These are phyloP conservation scores for Malassezia furfur DNA, from an alignment of 1,284 basidiomycete genomes.

Conservation along the genomic window DNA sequence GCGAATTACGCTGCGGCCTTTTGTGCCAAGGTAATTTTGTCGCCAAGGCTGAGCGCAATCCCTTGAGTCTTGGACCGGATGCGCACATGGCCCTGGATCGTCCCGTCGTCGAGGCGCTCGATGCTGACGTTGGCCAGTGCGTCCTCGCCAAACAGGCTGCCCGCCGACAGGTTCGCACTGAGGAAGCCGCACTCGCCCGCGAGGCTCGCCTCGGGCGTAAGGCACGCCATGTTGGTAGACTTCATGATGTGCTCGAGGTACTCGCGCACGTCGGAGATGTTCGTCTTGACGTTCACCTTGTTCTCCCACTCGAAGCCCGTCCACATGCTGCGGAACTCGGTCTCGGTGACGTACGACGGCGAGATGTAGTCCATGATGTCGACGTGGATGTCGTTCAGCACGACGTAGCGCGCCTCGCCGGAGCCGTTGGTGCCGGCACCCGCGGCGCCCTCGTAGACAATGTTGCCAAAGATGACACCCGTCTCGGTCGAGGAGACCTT, in stretches of 20 bases:
- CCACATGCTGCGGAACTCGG: constrained; percentile 79
- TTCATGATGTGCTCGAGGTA: constrained; percentile 69
- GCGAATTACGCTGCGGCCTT: constrained; percentile 4
- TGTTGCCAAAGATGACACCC: constrained; percentile 95
- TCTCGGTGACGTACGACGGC: constrained; percentile 88
- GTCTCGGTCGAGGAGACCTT: constrained; percentile 81
- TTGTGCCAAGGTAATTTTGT: constrained; percentile 57
- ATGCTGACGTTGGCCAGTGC: constrained; percentile 91
- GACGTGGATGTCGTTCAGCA: constrained; percentile 93
- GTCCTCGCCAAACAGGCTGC: constrained; percentile 88
- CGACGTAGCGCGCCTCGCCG: constrained; percentile 61
- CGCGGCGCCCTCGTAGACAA: constrained; percentile 67
- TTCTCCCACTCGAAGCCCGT: constrained; percentile 99
- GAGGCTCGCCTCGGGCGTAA: constrained; percentile 84
- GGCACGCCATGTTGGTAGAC: constrained; percentile 92
- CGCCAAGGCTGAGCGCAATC: constrained; percentile 84
- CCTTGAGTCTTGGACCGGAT: constrained; percentile 46
- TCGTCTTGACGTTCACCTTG: constrained; percentile 79
- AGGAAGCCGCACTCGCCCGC: constrained; percentile 88
- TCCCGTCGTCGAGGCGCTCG: constrained; percentile 66
- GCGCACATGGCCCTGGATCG: constrained; percentile 44
- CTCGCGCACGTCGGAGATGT: constrained; percentile 68
- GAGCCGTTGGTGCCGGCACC: constrained; percentile 30
- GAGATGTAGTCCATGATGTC: constrained; percentile 99
- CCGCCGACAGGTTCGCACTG: constrained; percentile 84